These are phyloP conservation scores for Leptodermis oblonga DNA, from an alignment of 257 asterid species.

Conservation along the genomic window DNA sequence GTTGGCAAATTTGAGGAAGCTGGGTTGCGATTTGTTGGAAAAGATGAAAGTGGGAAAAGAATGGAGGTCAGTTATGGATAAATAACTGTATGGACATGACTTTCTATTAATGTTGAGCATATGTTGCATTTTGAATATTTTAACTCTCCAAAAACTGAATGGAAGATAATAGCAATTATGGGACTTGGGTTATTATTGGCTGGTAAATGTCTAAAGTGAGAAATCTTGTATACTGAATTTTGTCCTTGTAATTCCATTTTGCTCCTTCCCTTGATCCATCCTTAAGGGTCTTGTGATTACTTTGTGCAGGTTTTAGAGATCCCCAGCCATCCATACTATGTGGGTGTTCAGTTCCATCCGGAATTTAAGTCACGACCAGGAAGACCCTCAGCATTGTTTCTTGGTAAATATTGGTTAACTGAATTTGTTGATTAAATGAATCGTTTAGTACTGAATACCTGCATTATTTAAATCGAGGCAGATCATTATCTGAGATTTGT, in stretches of 20 bases:
- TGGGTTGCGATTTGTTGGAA: slow-evolving; percentile 87
- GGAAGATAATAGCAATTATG: background rate
- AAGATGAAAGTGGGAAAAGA: slow-evolving; percentile 77
- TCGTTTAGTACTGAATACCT: background rate
- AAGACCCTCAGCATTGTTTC: slow-evolving; percentile 71
- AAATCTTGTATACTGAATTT: background rate
- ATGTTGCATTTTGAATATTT: background rate
- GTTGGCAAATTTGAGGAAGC: slow-evolving; percentile 61
- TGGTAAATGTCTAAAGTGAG: background rate
- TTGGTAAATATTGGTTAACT: slow-evolving; percentile 40
- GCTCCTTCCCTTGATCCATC: background rate
- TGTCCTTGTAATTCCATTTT: background rate
- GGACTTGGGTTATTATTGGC: background rate
- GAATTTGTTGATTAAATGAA: slow-evolving; percentile 4
- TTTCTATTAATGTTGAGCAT: background rate
- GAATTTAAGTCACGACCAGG: slow-evolving; percentile 94
- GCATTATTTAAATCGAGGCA: background rate
- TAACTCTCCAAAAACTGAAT: background rate
- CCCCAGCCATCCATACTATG: slow-evolving; percentile 66
- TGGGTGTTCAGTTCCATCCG: slow-evolving; percentile 94
- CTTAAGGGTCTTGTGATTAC: background rate
- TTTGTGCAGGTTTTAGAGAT: slow-evolving; percentile 67
- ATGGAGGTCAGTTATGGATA: slow-evolving; percentile 71
- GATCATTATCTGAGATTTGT: too few species aligned
- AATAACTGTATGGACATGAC: background rate